phyloP scores from a whole-genome alignment of 768 basidiomycete genomes.

The Sarcomyxa edulis region DNA sequence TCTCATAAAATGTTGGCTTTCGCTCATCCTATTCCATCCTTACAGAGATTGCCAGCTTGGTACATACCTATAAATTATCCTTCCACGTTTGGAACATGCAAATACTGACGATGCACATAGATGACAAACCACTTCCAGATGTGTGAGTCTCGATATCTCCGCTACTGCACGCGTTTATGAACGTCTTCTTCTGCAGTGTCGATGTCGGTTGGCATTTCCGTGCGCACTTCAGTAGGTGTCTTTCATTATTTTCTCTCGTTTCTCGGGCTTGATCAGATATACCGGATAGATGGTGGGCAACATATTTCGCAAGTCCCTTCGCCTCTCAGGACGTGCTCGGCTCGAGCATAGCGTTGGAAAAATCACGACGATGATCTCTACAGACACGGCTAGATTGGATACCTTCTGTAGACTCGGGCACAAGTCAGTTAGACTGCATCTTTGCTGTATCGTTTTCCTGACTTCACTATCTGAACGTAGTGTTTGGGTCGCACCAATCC shows the following conservation, averaged over 20 bases:
- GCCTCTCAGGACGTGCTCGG: slow-evolving; percentile 57
- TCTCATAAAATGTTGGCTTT: background rate
- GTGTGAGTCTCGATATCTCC: slow-evolving; percentile 8
- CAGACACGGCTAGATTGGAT: slow-evolving; percentile 56
- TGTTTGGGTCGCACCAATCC: slow-evolving; percentile 57
- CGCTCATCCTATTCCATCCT: background rate
- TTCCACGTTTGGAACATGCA: too few relatives aligned
- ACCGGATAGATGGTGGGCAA: slow-evolving; percentile 30
- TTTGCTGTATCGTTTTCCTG: background rate
- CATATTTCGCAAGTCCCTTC: slow-evolving; percentile 64
- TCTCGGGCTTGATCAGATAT: background rate
- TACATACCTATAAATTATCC: slow-evolving; percentile 14
- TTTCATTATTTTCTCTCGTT: background rate
- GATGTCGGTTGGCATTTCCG: slow-evolving; percentile 27
- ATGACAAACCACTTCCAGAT: slow-evolving; percentile 25
- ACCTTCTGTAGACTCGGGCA: slow-evolving; percentile 36
- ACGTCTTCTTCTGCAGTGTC: slow-evolving; percentile 11
- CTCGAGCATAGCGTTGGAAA: slow-evolving; percentile 57
- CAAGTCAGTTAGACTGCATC: slow-evolving; percentile 28
- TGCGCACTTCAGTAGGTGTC: slow-evolving; percentile 26
- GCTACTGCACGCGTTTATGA: background rate
- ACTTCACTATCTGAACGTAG: slow-evolving; percentile 21
- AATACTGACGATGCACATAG: slow-evolving; percentile 2
- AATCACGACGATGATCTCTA: slow-evolving; percentile 66
- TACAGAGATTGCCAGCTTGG: slow-evolving; percentile 35